These are phyloP conservation scores for Cladosporium halotolerans DNA, from an alignment of 2,329 filamentous ascomycete species.

Conservation along the genomic window DNA sequence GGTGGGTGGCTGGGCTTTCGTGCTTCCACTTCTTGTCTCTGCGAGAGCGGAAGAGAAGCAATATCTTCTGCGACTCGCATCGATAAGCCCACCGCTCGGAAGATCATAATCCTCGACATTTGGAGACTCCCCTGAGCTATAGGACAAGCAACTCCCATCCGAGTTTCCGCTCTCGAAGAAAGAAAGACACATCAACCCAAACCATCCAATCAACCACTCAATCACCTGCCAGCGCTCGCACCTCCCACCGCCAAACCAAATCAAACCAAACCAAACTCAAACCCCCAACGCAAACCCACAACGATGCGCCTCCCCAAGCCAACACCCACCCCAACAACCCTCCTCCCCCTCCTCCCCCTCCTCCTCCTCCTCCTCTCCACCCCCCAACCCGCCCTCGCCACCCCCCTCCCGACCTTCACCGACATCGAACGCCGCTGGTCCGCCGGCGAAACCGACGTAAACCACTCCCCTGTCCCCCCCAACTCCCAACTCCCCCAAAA, in stretches of 20 bases:
- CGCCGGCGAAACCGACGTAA: constrained; percentile 24
- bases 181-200: neutral
- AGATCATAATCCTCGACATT: too few species aligned
- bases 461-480: constrained; percentile 7
- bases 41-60: neutral
- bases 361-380: constrained; percentile 14
- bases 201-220: neutral
- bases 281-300: neutral
- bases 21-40: neutral
- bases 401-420: constrained; percentile 18
- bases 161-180: neutral
- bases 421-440: constrained; percentile 26
- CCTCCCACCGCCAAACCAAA: neutral
- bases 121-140: neutral
- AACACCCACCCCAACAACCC: constrained; percentile 11
- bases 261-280: constrained; percentile 1
- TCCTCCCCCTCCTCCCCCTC: constrained; percentile 8
- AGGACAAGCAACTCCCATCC: neutral
- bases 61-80: too few species aligned
- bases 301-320: constrained; percentile 12
- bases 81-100: too few species aligned
- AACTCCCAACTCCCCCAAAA: neutral
- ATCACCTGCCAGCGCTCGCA: neutral
- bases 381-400: constrained; percentile 10
- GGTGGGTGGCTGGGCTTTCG: neutral